A percentile compares a stretch with the other conserved stretches of the same genome.
These are phyloP conservation scores for Fistulina hepatica DNA, from an alignment of 1,284 basidiomycete genomes.

Conservation along the genomic window DNA sequence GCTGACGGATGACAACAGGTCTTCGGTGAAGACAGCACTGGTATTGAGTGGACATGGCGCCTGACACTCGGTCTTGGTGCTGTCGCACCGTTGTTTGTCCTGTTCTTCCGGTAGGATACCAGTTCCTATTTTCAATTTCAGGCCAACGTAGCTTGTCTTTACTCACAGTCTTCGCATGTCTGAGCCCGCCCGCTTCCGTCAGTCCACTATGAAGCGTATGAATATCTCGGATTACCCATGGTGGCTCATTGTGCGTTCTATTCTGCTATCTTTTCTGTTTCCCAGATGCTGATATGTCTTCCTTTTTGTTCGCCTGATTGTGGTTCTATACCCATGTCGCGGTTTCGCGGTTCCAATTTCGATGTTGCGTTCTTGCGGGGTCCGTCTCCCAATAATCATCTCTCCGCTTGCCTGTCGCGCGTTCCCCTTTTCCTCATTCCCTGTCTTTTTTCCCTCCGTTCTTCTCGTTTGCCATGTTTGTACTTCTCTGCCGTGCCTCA, in stretches of 20 bases:
- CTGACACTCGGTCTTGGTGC: conserved; percentile 84
- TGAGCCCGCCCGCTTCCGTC: conserved; percentile 63
- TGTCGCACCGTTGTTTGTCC: too few species aligned
- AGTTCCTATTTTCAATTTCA: too few species aligned
- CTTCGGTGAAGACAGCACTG: conserved; percentile 70
- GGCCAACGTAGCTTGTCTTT: conserved; percentile 68
- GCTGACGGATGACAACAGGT: conserved; percentile 25
- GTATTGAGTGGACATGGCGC: conserved; percentile 81
- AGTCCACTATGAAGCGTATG: conserved; percentile 66
- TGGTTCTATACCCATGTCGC: conserved; percentile 5
- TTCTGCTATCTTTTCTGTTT: conserved; percentile 56
- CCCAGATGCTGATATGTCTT: conserved; percentile 58
- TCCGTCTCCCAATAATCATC: too few species aligned
- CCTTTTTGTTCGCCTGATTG: background rate
- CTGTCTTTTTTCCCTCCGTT: too few species aligned
- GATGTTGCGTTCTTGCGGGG: too few species aligned
- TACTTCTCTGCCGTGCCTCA: too few species aligned
- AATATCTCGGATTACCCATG: conserved; percentile 73
- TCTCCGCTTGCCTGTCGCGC: too few species aligned
- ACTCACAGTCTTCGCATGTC: conserved; percentile 82
- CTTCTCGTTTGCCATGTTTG: too few species aligned
- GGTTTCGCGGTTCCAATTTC: too few species aligned
- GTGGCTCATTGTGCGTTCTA: conserved; percentile 72
- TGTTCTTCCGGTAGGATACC: too few species aligned
- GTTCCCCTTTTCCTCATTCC: too few species aligned